A percentile compares a stretch with the other conserved stretches of the same genome.
Conservation (phyloP, 441 rosid genomes). For the Bocquillonia castaneifolia region DNA sequence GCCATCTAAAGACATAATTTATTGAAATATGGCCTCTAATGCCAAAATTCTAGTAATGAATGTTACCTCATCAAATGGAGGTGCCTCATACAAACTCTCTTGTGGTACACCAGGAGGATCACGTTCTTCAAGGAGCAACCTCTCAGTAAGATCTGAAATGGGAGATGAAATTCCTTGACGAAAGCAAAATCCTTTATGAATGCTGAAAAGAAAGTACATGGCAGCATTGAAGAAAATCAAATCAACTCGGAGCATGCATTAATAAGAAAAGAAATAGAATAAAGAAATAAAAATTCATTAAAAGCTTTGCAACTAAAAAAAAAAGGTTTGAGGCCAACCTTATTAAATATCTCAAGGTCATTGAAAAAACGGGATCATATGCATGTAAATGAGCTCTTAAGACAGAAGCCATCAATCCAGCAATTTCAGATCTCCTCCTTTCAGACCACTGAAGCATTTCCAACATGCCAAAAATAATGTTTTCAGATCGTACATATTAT, state of each 20-base stretch:
- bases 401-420: slow-evolving; percentile 80
- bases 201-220: slow-evolving; percentile 55
- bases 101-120: slow-evolving; percentile 67
- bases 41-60: slow-evolving; percentile 12
- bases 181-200: slow-evolving; percentile 75
- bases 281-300: neutral
- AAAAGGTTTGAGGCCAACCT: slow-evolving; percentile 41
- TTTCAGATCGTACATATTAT: too few species aligned
- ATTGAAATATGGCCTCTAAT: slow-evolving; percentile 14
- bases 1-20: slow-evolving; percentile 1
- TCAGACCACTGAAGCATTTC: slow-evolving; percentile 72
- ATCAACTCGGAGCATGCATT: neutral
- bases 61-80: slow-evolving; percentile 87
- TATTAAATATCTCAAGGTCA: slow-evolving; percentile 82
- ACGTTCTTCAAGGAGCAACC: slow-evolving; percentile 78
- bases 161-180: slow-evolving; percentile 73
- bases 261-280: slow-evolving; percentile 8
- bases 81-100: slow-evolving; percentile 66
- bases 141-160: slow-evolving; percentile 76
- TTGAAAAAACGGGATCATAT: slow-evolving; percentile 74
- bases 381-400: slow-evolving; percentile 82
- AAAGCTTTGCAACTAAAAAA: neutral
- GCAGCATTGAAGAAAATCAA: slow-evolving; percentile 14
- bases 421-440: slow-evolving; percentile 79
- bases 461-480: slow-evolving; percentile 16